These are phyloP conservation scores for Tripterygium wilfordii DNA, from an alignment of 177 flowering plant species.

Conservation along the genomic window DNA sequence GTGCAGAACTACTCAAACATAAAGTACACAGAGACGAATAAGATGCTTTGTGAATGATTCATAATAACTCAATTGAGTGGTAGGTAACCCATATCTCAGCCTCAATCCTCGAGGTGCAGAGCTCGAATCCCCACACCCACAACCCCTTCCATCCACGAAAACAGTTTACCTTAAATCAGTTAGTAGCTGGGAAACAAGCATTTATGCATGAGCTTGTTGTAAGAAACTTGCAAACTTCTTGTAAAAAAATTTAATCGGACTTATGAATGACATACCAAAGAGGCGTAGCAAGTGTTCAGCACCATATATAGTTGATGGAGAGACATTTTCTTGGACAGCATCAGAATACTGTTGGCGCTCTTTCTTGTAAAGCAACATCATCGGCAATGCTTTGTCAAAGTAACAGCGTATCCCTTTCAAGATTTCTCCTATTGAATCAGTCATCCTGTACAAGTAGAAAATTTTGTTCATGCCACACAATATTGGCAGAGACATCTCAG, in stretches of 20 bases:
- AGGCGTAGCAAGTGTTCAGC: constrained; percentile 93
- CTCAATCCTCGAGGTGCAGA: too few species aligned
- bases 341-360: constrained; percentile 80
- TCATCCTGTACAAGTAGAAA: constrained; percentile 58
- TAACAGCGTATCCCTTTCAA: constrained; percentile 78
- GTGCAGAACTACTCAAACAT: too few species aligned
- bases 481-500: too few species aligned
- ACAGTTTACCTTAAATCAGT: too few species aligned
- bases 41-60: too few species aligned
- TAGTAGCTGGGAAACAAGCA: background rate
- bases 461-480: too few species aligned
- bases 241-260: background rate
- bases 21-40: too few species aligned
- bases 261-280: constrained; percentile 58
- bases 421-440: constrained; percentile 67
- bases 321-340: constrained; percentile 39
- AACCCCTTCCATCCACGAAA: too few species aligned
- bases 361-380: constrained; percentile 71
- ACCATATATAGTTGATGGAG: constrained; percentile 89
- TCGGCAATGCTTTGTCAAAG: constrained; percentile 86
- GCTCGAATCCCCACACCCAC: too few species aligned
- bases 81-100: too few species aligned
- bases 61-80: too few species aligned
- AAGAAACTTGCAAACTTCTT: background rate
- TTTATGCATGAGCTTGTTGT: too few species aligned